phyloP scores from a whole-genome alignment of 306 rosid genomes.

The Canavalia gladiata region DNA sequence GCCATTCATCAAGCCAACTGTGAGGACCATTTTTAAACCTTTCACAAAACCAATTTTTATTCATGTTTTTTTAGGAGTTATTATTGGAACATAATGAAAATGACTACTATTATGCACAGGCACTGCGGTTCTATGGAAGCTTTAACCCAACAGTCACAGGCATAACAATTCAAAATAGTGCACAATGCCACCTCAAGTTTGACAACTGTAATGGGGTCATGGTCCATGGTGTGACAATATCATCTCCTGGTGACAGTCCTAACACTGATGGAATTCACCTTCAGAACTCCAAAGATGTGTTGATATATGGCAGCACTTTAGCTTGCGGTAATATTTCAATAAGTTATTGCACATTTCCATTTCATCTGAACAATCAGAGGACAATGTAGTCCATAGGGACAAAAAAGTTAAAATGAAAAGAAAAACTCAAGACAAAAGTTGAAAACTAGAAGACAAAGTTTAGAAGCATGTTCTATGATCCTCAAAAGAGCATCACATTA shows the following conservation, averaged over 20 bases:
- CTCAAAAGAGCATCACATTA: conserved; percentile 32
- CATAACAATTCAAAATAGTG: conserved; percentile 89
- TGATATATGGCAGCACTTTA: conserved; percentile 71
- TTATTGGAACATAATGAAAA: conserved; percentile 50
- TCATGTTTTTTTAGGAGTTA: conserved; percentile 3
- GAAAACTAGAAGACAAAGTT: conserved; percentile 20
- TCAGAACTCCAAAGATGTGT: conserved; percentile 86
- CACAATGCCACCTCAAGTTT: conserved; percentile 95
- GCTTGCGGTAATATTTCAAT: conserved; percentile 79
- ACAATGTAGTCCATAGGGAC: background rate
- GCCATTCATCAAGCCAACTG: conserved; percentile 92
- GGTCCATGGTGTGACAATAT: conserved; percentile 75
- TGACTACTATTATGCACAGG: conserved; percentile 61
- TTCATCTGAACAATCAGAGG: background rate
- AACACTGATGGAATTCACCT: conserved; percentile 98
- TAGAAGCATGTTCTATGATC: conserved; percentile 35
- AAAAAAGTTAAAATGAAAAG: background rate
- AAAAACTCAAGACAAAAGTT: conserved; percentile 17
- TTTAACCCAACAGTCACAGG: conserved; percentile 84
- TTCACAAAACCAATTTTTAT: background rate
- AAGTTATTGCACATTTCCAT: conserved; percentile 32
- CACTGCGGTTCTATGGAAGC: conserved; percentile 91
- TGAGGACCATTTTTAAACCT: conserved; percentile 59
- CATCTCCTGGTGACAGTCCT: conserved; percentile 90
- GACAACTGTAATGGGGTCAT: conserved; percentile 87